Base-by-base conservation (phyloP, 1,284 basidiomycete species). In the Apiotrichum siamense region DNA sequence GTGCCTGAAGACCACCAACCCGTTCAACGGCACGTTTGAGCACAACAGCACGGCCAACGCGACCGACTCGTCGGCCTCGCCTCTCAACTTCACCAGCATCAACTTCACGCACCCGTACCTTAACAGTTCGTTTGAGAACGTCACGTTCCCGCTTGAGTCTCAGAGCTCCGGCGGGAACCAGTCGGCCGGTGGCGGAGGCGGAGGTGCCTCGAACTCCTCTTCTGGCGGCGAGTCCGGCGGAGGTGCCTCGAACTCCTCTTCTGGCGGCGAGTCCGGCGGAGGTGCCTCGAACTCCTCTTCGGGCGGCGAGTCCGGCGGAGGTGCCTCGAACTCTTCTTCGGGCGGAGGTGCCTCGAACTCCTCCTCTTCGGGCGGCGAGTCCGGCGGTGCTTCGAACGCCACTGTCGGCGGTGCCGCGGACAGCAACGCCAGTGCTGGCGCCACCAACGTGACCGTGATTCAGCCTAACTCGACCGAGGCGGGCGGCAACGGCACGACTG, bases 1-100 rank as follows among this genome's bases (percentile, higher is more conserved):
- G 18, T 75, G 72, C 40, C 57, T 73, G 54, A 66, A 70, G 52
- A 71, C 67, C 20, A 35, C 18, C 38, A 5, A 42, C 15, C 44
- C 44, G 2, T 32, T 23, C 47, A 65, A 64, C 60, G 61, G 64
- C 26, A 65, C 65, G 29, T 11, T 31, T 15, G 29, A 31, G 12
- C 10, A 10, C 23, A n/a, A 24, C 26, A 18, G 41, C 11, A 11
- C 24, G 20, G 23, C 20, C 21, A 17, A 35, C 33, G 15, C 33
- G 33, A 11, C 10, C 33, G 18, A n/a, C 33, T 31, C 10, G 29
- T 11, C 29, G 15, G 18, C 13, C 33, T 15, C 17, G 12, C 17
- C 33, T 11, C 10, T 35, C 33, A 35, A 35, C 33, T 7, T n/a
- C 17, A 35, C 13, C 33, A n/a, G 13, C 33, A n/a, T 35, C 33